Conservation (phyloP, 1,284 basidiomycete species). For the Trichosporon coremiiforme region DNA sequence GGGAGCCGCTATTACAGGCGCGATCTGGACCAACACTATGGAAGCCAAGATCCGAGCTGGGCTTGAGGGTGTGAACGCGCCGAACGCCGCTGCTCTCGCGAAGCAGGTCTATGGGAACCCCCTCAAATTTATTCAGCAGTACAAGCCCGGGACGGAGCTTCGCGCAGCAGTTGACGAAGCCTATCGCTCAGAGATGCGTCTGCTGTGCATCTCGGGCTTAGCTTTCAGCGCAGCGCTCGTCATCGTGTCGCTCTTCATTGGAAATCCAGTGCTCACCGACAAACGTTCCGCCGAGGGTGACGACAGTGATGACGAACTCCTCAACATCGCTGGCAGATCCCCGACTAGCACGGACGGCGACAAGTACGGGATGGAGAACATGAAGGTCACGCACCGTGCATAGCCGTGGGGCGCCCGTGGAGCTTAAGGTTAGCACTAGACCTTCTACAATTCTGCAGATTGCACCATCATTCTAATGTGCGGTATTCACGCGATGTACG, state of each 20-base stretch:
- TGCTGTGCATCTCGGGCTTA: slow-evolving; percentile 43
- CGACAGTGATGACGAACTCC: slow-evolving; percentile 26
- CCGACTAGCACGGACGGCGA: neutral
- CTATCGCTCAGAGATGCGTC: slow-evolving; percentile 41
- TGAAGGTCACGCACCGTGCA: neutral
- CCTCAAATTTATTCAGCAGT: slow-evolving; percentile 39
- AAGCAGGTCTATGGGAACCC: slow-evolving; percentile 44
- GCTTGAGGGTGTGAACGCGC: slow-evolving; percentile 39
- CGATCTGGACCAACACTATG: slow-evolving; percentile 49
- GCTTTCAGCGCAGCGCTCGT: slow-evolving; percentile 35
- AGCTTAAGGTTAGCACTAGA: neutral
- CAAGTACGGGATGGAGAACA: neutral
- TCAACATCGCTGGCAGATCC: neutral
- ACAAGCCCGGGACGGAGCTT: slow-evolving; percentile 49
- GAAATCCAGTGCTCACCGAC: slow-evolving; percentile 19
- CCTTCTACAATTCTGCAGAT: neutral
- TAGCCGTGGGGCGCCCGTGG: neutral
- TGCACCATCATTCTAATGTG: neutral
- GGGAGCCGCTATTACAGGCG: slow-evolving; percentile 53
- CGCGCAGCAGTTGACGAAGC: slow-evolving; percentile 43
- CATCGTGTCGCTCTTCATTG: slow-evolving; percentile 31
- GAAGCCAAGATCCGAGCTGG: slow-evolving; percentile 34
- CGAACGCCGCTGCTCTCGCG: slow-evolving; percentile 18
- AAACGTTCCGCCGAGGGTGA: slow-evolving; percentile 38
- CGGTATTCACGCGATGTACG: neutral